Percentiles rank a stretch among this genome's conserved stretches.
These are phyloP conservation scores for Babesia caballi DNA, from an alignment of 169 alveolate species.

Conservation along the genomic window DNA sequence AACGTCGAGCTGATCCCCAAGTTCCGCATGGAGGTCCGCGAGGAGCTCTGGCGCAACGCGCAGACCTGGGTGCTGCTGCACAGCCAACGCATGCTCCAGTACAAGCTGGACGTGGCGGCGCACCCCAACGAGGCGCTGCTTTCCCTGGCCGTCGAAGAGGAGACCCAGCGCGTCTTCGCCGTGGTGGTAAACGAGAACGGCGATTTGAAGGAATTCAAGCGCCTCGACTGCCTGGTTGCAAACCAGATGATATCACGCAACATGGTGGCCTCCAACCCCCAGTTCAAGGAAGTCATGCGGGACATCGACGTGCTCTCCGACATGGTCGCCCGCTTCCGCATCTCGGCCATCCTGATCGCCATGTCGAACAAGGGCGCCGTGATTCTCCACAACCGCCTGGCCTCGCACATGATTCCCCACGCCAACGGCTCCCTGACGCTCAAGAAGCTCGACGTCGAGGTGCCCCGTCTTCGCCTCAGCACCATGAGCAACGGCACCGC, in stretches of 20 bases:
- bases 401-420: constrained; percentile 2
- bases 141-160: constrained; percentile 21
- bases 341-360: constrained; percentile 8
- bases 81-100: constrained; percentile 51
- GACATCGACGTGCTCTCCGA: constrained; percentile 9
- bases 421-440: neutral
- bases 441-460: constrained; percentile 24
- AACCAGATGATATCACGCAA: neutral
- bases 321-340: neutral
- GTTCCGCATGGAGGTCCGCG: constrained; percentile 54
- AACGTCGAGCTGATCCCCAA: constrained; percentile 54
- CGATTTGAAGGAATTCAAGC: constrained; percentile 28
- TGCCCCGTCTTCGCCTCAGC: constrained; percentile 24
- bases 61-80: constrained; percentile 41
- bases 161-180: constrained; percentile 16
- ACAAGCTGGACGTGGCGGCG: constrained; percentile 50
- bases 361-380: constrained; percentile 11
- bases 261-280: neutral
- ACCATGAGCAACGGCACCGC: neutral
- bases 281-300: constrained; percentile 5
- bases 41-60: constrained; percentile 41
- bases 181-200: constrained; percentile 33
- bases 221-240: constrained; percentile 19
- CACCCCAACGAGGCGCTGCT: constrained; percentile 15
- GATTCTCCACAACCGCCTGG: constrained; percentile 2